A percentile compares a stretch with the other conserved stretches of the same genome.
These are phyloP conservation scores for Sideroxylon spinosum DNA, from an alignment of 179 eudicot genomes.

Conservation along the genomic window DNA sequence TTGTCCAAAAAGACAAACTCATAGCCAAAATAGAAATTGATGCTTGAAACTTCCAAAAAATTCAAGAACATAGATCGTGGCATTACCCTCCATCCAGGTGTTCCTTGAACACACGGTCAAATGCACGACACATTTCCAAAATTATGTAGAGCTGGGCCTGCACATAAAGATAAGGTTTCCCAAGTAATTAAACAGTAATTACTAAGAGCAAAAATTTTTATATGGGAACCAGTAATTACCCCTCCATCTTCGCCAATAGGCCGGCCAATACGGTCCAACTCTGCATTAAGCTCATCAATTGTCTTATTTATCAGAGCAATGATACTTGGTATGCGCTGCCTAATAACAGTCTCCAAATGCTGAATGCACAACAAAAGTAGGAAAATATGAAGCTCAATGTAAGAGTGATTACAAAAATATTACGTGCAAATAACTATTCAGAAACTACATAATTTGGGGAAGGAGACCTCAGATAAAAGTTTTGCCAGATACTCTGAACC, in stretches of 20 bases:
- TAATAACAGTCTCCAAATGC: slow-evolving; percentile 91
- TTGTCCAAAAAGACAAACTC: not conserved
- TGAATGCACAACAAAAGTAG: slow-evolving; percentile 26
- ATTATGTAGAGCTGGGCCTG: slow-evolving; percentile 97
- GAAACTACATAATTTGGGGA: not conserved
- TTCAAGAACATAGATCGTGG: not conserved
- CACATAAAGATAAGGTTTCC: slow-evolving; percentile 7
- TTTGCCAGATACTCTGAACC: slow-evolving; percentile 95
- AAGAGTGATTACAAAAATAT: not conserved
- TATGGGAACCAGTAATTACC: slow-evolving; percentile 38
- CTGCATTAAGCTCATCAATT: slow-evolving; percentile 92
- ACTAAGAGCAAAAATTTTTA: not conserved
- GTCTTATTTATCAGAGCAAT: slow-evolving; percentile 87
- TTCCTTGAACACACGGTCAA: slow-evolving; percentile 88
- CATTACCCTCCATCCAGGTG: slow-evolving; percentile 99
- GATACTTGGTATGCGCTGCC: slow-evolving; percentile 94
- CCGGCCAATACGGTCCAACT: slow-evolving; percentile 93
- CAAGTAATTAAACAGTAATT: not conserved
- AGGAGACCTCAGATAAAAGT: slow-evolving; percentile 69
- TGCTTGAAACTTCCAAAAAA: slow-evolving; percentile 9
- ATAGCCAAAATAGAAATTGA: not conserved
- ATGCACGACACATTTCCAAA: slow-evolving; percentile 97
- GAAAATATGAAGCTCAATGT: slow-evolving; percentile 2
- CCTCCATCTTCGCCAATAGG: slow-evolving; percentile 95
- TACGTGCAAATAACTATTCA: not conserved